Percentiles rank a stretch among this genome's conserved stretches.
Conservation (phyloP, 345 rosid genomes). For the Syzygium aqueum region DNA sequence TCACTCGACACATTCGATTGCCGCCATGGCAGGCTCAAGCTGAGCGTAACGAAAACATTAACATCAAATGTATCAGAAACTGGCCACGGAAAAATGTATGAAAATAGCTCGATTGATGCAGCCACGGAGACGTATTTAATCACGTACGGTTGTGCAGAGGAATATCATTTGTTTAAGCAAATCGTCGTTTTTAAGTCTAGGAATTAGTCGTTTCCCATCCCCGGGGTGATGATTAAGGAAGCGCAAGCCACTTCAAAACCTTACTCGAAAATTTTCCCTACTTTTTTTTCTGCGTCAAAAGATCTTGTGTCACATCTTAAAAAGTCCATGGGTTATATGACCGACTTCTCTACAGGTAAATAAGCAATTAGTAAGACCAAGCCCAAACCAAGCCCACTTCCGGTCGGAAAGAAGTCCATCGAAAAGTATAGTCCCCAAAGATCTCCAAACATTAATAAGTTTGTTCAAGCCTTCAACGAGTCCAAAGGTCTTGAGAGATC, state of each 20-base stretch:
- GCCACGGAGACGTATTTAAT: background rate
- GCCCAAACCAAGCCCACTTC: background rate
- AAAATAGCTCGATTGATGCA: too few species aligned
- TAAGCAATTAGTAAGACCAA: background rate
- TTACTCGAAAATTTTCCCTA: accelerated
- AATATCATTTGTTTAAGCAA: background rate
- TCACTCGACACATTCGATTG: background rate
- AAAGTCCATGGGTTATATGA: background rate
- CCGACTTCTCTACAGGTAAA: background rate
- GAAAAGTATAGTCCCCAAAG: too few species aligned
- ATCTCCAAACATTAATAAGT: too few species aligned
- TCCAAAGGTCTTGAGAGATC: too few species aligned
- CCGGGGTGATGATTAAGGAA: background rate
- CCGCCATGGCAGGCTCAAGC: background rate
- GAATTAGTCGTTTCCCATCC: background rate
- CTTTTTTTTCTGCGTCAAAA: background rate
- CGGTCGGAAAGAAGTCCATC: background rate
- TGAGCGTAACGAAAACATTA: background rate
- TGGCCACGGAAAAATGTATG: too few species aligned
- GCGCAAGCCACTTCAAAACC: background rate
- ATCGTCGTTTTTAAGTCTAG: background rate
- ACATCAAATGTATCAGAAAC: background rate
- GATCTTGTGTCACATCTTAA: background rate
- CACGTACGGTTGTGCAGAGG: background rate
- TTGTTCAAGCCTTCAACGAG: too few species aligned